Evolutionary conservation across 2,329 filamentous ascomycete species (phyloP).

Genomic region (Hymenoscyphus linearis): DNA sequence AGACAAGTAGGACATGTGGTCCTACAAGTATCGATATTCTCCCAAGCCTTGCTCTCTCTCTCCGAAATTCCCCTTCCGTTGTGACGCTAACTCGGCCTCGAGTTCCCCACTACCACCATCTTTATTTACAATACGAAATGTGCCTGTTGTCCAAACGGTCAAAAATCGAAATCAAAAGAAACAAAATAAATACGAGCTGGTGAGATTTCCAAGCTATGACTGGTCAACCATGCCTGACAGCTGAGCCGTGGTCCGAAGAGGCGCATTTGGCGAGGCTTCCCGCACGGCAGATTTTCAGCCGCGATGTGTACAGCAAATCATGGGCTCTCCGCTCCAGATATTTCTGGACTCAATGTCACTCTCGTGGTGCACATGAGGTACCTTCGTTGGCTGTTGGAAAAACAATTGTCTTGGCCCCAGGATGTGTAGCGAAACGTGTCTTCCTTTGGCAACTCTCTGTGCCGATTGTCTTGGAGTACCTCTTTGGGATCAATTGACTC

Average conservation of each 20-base stretch:
- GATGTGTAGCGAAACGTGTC: constrained; percentile 1
- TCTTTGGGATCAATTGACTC: neutral
- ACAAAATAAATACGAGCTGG: neutral
- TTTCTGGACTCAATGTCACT: neutral
- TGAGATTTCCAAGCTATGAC: neutral
- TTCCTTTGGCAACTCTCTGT: neutral
- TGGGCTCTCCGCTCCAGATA: neutral
- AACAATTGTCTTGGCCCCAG: constrained; percentile 1
- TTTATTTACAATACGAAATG: neutral
- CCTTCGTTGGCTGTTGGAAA: neutral
- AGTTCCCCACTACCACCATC: too few species aligned
- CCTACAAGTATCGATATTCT: too few species aligned
- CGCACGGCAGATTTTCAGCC: neutral
- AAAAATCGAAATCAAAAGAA: neutral
- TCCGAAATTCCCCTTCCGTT: too few species aligned
- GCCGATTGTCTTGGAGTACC: neutral
- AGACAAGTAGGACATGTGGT: too few species aligned
- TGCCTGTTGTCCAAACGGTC: neutral
- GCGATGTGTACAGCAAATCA: neutral
- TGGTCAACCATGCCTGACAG: neutral
- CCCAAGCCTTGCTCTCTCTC: too few species aligned
- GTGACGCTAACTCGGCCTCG: too few species aligned
- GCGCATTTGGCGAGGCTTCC: neutral
- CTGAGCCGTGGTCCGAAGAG: neutral
- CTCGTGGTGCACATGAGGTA: neutral